Conservation (phyloP, 192 early-diverging fungal species). For the Backusella morwellensis region DNA sequence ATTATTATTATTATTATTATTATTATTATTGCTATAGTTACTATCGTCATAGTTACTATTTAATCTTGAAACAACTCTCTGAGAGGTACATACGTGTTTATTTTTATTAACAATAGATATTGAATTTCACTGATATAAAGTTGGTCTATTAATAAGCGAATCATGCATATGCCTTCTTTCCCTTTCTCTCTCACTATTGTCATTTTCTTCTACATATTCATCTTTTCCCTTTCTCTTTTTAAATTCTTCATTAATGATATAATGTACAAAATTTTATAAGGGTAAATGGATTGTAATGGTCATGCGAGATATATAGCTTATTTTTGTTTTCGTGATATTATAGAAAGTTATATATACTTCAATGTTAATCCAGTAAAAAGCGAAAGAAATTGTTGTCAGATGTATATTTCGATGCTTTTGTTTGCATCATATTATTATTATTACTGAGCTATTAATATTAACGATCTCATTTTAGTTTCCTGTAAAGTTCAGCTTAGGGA, state of each 20-base stretch:
- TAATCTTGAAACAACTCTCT: not conserved
- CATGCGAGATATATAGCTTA: not conserved
- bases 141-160: not conserved
- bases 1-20: not conserved
- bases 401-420: constrained; percentile 5
- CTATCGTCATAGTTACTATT: not conserved
- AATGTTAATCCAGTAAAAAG: not conserved
- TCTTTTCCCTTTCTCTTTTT: not conserved
- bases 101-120: not conserved
- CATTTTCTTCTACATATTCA: not conserved
- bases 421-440: not conserved
- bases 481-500: not conserved
- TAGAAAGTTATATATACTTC: not conserved
- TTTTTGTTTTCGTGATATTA: not conserved
- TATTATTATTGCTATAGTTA: not conserved
- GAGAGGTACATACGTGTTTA: not conserved
- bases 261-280: too few species aligned
- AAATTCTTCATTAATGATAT: not conserved
- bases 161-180: not conserved
- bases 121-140: not conserved
- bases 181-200: not conserved
- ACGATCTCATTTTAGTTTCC: not conserved
- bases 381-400: not conserved
- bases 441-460: too few species aligned
- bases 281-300: too few species aligned